phyloP scores from a whole-genome alignment of 208 protist species.

The Wallacemonas rigidus region DNA sequence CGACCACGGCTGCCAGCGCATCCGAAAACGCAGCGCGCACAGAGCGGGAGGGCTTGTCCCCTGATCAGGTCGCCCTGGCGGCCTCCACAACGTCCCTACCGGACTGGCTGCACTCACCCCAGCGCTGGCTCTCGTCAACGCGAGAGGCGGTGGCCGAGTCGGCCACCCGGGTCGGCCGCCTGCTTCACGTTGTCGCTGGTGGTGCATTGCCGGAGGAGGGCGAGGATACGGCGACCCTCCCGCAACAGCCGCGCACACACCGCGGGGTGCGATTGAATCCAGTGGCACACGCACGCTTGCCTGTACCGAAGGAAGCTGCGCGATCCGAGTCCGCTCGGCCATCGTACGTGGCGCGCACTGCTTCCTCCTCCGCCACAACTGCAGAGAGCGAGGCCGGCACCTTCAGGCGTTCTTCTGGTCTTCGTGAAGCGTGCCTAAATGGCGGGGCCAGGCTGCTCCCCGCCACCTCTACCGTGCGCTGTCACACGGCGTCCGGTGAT shows the following conservation, averaged over 20 bases:
- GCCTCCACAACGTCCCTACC: background rate
- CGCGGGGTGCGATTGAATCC: too few species aligned
- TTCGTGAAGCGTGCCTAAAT: background rate
- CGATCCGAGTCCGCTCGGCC: too few species aligned
- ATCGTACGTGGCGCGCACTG: background rate
- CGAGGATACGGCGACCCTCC: background rate
- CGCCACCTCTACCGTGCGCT: background rate
- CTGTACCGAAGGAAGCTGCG: too few species aligned
- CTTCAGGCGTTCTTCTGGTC: background rate
- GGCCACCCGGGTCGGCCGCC: background rate
- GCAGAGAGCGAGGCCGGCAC: background rate
- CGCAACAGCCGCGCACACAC: too few species aligned
- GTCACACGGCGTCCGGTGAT: background rate
- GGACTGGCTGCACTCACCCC: conserved; percentile 18
- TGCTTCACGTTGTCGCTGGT: conserved; percentile 18
- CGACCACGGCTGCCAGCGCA: too few species aligned
- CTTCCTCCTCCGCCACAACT: background rate
- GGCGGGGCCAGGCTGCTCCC: background rate
- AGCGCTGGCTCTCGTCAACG: conserved; percentile 2
- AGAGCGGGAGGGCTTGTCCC: background rate
- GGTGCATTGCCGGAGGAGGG: conserved; percentile 7
- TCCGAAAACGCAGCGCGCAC: too few species aligned
- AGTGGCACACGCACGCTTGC: too few species aligned
- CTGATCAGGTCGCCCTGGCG: background rate
- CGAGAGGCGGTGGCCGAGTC: conserved; percentile 2